These are phyloP conservation scores for Elongisporangium undulatum DNA, from an alignment of 352 stramenopile genomes.

Conservation along the genomic window DNA sequence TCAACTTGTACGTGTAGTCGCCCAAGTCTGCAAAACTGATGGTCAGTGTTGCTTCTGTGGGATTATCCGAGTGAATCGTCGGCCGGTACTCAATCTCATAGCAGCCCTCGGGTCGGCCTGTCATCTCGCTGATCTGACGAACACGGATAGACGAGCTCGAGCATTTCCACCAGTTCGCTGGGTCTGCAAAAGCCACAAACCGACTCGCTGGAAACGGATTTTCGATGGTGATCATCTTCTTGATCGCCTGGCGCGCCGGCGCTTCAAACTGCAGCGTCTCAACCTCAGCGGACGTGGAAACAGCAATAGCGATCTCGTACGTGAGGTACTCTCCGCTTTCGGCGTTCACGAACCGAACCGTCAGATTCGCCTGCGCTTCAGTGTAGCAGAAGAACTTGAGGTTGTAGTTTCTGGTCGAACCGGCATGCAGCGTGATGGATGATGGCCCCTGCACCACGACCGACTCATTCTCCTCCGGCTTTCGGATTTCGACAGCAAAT, in stretches of 20 bases:
- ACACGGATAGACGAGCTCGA: conserved; percentile 72
- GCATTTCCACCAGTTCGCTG: conserved; percentile 75
- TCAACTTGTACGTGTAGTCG: conserved; percentile 85
- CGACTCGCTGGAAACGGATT: conserved; percentile 74
- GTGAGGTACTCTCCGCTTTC: conserved; percentile 83
- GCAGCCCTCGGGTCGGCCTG: conserved; percentile 61
- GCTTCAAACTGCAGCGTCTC: conserved; percentile 82
- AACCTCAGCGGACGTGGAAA: conserved; percentile 58
- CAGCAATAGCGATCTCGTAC: conserved; percentile 52
- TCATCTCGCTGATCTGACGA: conserved; percentile 62
- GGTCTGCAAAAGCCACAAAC: conserved; percentile 55
- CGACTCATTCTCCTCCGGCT: conserved; percentile 28
- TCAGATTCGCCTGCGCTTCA: conserved; percentile 49
- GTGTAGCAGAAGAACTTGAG: conserved; percentile 89
- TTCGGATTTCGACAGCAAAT: conserved; percentile 70
- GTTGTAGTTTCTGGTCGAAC: conserved; percentile 65
- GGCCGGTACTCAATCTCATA: conserved; percentile 91
- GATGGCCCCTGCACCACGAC: conserved; percentile 61
- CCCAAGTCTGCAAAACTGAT: conserved; percentile 85
- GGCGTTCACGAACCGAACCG: conserved; percentile 78
- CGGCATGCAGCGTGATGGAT: conserved; percentile 59
- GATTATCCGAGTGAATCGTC: conserved; percentile 39
- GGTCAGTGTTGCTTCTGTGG: conserved; percentile 48
- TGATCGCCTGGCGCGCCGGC: conserved; percentile 76
- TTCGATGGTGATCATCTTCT: conserved; percentile 85